Evolutionary conservation across 352 stramenopile genomes (phyloP).

Genomic region (Aphanomyces invadans): DNA sequence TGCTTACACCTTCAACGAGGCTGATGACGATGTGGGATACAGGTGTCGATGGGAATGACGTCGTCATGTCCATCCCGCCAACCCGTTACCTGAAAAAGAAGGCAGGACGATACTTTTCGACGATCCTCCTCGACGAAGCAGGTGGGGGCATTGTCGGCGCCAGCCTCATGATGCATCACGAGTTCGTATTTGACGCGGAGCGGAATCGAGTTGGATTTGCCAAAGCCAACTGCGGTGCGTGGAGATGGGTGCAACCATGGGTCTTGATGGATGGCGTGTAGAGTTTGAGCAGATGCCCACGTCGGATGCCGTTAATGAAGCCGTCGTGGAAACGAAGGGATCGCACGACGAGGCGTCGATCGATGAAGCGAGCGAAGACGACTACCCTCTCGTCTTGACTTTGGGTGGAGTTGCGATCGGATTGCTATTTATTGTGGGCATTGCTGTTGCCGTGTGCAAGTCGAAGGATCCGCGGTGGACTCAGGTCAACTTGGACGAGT

Average conservation of each 20-base stretch:
- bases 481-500: slow-evolving; percentile 33
- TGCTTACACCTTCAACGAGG: too few relatives aligned
- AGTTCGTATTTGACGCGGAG: slow-evolving; percentile 71
- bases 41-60: slow-evolving; percentile 40
- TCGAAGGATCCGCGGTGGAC: slow-evolving; percentile 58
- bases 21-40: not conserved
- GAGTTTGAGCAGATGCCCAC: slow-evolving; percentile 1
- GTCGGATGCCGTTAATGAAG: slow-evolving; percentile 7
- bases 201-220: slow-evolving; percentile 75
- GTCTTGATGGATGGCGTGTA: not conserved
- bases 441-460: slow-evolving; percentile 47
- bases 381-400: slow-evolving; percentile 64
- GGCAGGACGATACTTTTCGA: slow-evolving; percentile 45
- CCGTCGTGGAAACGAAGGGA: slow-evolving; percentile 21
- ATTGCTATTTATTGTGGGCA: slow-evolving; percentile 58
- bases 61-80: slow-evolving; percentile 52
- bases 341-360: slow-evolving; percentile 4
- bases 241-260: not conserved
- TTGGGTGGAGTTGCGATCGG: slow-evolving; percentile 63
- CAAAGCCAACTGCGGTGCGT: slow-evolving; percentile 48
- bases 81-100: slow-evolving; percentile 52
- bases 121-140: slow-evolving; percentile 60
- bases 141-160: slow-evolving; percentile 71
- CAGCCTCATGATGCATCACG: slow-evolving; percentile 74
- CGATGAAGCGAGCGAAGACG: slow-evolving; percentile 24